Evolutionary conservation across 331 rosid genomes (phyloP).

Genomic region (Malus hybrid): DNA sequence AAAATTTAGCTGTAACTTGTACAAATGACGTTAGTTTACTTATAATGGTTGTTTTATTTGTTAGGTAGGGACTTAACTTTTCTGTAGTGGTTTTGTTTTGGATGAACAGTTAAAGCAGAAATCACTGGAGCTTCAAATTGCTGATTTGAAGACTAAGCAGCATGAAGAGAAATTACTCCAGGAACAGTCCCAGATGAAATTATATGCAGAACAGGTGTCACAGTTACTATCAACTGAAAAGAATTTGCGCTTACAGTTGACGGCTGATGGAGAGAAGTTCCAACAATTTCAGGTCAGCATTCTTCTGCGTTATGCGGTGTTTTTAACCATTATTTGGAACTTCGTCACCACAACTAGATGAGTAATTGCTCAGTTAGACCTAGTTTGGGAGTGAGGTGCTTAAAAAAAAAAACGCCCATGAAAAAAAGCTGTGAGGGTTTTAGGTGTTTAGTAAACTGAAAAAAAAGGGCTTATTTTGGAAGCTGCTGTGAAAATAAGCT

Average conservation of each 20-base stretch:
- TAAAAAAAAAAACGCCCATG: too few relatives aligned
- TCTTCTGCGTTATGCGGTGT: constrained; percentile 7
- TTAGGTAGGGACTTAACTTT: constrained; percentile 10
- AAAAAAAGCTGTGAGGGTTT: too few relatives aligned
- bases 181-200: constrained; percentile 79
- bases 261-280: constrained; percentile 90
- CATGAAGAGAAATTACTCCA: constrained; percentile 75
- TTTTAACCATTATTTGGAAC: not conserved
- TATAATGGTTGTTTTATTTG: not conserved
- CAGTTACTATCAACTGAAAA: constrained; percentile 79
- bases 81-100: constrained; percentile 20
- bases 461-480: too few relatives aligned
- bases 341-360: not conserved
- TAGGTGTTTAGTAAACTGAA: too few relatives aligned
- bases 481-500: too few relatives aligned
- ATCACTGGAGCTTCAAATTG: constrained; percentile 80
- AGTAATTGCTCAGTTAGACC: not conserved
- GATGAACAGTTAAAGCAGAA: constrained; percentile 80
- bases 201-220: constrained; percentile 90
- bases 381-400: too few relatives aligned
- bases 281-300: constrained; percentile 78
- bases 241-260: constrained; percentile 66
- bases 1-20: constrained; percentile 10
- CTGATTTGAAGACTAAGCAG: constrained; percentile 78
- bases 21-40: not conserved